Base-by-base conservation (phyloP, 1,284 basidiomycete species). In the Trametes hirsuta region DNA sequence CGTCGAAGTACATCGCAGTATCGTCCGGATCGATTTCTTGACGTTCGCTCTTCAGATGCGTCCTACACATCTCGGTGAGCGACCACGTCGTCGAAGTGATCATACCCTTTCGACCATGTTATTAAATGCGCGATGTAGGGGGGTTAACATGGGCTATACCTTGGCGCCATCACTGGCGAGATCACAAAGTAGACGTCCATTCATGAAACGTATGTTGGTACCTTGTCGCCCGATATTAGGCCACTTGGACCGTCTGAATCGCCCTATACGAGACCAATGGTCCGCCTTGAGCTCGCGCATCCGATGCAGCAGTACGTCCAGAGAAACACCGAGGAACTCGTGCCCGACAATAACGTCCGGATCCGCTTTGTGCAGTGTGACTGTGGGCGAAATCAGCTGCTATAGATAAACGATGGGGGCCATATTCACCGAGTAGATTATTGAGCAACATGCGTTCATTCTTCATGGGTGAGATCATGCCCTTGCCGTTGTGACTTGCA, bases 31-130 rank as follows among this genome's bases (percentile, higher is more conserved):
- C 97, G 63, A 98, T 95, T 66, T 97, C 95, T 71, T 97, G 90
- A 42, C 95, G 81, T 53, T 90, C 87, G 59, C 85, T 84, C 65
- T 92, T 90, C 66, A 99, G 85, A 72, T 97, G 93, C 0, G 95
- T 94, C 63, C 84, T 85, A 76, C 92, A 94, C 94, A 98, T 98
- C 75, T 99, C 97, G 9, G 94, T 96, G 58, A 99, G 79, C 2
- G 96, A 97, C 97, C 97, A 99, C 0, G 97, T 98, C 25, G 91
- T 97, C 11, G 94, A 99, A 18, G 88, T 78, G 69, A 98, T 97
- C 93, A 97, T 96, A 40, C 90, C 88, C 93, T 95, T 64, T 21
- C 12, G 14, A 44, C 6, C 18, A 15, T 42, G 41, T 37, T 30
- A n/a, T 6, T 2, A 6, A 8, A 4, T 9, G 12, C 6, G 15